phyloP scores from a whole-genome alignment of 371 early-diverging fungal genomes.

The Zopfochytrium polystomum region DNA sequence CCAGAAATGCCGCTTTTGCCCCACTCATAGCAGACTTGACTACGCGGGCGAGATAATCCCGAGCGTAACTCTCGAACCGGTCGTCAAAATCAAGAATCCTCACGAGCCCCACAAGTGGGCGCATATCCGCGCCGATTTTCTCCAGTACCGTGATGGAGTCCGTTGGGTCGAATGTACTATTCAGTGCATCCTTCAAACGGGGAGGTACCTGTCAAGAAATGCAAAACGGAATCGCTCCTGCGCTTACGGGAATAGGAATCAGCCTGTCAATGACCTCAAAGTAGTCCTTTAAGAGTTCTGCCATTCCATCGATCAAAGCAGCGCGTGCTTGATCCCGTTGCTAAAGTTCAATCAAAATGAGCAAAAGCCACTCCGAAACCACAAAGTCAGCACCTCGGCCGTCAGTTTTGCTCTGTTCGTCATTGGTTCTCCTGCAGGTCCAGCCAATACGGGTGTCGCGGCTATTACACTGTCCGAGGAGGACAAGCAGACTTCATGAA shows the following conservation, averaged over 20 bases:
- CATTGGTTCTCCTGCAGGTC: background rate
- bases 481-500: too few species aligned
- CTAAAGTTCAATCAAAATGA: slow-evolving; percentile 9
- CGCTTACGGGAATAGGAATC: slow-evolving; percentile 29
- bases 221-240: background rate
- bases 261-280: slow-evolving; percentile 25
- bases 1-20: too few species aligned
- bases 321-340: slow-evolving; percentile 20
- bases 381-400: background rate
- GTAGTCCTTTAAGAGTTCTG: slow-evolving; percentile 20
- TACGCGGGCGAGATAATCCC: too few species aligned
- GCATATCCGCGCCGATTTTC: background rate
- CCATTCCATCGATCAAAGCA: slow-evolving; percentile 19
- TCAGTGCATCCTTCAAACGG: background rate
- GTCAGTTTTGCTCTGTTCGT: background rate
- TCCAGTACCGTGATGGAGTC: background rate
- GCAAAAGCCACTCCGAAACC: background rate
- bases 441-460: background rate
- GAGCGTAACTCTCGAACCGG: too few species aligned
- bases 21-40: too few species aligned
- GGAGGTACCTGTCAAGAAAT: background rate
- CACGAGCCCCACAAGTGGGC: background rate
- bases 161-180: background rate
- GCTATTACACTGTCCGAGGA: too few species aligned
- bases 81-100: background rate